A percentile compares a stretch with the other conserved stretches of the same genome.
Conservation (phyloP, 2,329 filamentous ascomycete species). For the Leptosphaerulina australis region DNA sequence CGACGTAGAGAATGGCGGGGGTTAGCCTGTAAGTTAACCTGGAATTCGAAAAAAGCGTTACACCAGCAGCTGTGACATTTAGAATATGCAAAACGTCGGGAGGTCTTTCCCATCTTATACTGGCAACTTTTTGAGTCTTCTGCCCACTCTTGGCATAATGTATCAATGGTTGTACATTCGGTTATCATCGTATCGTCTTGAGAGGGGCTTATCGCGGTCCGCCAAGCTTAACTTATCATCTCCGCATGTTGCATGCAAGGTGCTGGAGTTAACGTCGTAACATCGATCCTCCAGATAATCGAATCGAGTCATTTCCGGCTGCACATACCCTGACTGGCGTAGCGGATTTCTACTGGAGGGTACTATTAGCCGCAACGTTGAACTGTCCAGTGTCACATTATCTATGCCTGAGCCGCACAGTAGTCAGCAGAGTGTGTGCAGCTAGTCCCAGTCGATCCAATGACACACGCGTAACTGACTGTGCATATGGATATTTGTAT, state of each 20-base stretch:
- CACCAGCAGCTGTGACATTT: not conserved
- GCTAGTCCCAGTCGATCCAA: not conserved
- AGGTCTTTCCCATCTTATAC: conserved; percentile 5
- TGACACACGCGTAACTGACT: not conserved
- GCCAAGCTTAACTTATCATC: conserved; percentile 25
- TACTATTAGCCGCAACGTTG: conserved; percentile 4
- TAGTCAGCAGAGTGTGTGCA: not conserved
- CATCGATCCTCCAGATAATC: conserved; percentile 31
- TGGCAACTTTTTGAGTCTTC: not conserved
- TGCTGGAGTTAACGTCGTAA: conserved; percentile 19
- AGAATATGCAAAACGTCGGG: not conserved
- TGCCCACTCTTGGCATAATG: conserved; percentile 12
- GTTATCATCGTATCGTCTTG: conserved; percentile 19
- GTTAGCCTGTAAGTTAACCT: not conserved
- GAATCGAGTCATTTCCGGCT: conserved; percentile 30
- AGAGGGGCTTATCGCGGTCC: conserved; percentile 23
- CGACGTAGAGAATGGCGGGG: not conserved
- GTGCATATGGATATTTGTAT: not conserved
- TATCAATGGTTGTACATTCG: conserved; percentile 14
- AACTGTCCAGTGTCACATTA: not conserved
- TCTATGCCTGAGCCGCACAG: not conserved
- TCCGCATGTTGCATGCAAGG: conserved; percentile 17
- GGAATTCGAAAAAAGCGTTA: not conserved
- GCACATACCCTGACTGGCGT: conserved; percentile 18
- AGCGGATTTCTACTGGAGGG: conserved; percentile 4